These are phyloP conservation scores for Corylus americana DNA, from an alignment of 306 rosid species.

Conservation along the genomic window DNA sequence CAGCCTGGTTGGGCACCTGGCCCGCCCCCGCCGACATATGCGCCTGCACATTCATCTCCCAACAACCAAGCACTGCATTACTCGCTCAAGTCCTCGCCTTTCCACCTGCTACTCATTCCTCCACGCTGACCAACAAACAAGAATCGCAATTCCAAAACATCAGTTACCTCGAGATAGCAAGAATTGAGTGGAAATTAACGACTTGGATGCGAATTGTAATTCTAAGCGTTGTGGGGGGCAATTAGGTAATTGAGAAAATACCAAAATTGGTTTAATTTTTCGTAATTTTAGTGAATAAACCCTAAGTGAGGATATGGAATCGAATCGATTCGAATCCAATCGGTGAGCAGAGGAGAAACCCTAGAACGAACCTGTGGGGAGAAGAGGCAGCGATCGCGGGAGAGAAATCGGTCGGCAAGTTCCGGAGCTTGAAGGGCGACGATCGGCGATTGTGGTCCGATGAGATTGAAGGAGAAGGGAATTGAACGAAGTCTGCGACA, in stretches of 20 bases:
- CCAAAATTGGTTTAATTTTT: background rate
- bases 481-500: background rate
- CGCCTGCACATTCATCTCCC: constrained; percentile 67
- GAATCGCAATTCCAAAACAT: background rate
- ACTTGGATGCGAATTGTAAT: constrained; percentile 6
- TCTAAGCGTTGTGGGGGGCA: background rate
- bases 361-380: constrained; percentile 27
- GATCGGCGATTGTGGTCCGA: constrained; percentile 30
- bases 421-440: background rate
- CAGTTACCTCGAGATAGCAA: background rate
- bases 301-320: background rate
- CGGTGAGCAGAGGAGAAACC: constrained; percentile 16
- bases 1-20: constrained; percentile 73
- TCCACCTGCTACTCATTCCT: constrained; percentile 32
- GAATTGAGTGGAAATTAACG: constrained; percentile 8
- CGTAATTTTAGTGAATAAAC: constrained; percentile 1
- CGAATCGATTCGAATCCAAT: background rate
- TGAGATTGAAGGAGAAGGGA: background rate
- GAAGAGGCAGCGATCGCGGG: constrained; percentile 16
- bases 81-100: constrained; percentile 26
- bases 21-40: constrained; percentile 67
- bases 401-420: constrained; percentile 1
- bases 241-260: constrained; percentile 18
- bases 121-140: background rate
- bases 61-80: constrained; percentile 40